Evolutionary conservation across 805 yeast species (phyloP), one percentile per base, ranked within the genome.

Genomic region (Geotrichum ghanense): DNA sequence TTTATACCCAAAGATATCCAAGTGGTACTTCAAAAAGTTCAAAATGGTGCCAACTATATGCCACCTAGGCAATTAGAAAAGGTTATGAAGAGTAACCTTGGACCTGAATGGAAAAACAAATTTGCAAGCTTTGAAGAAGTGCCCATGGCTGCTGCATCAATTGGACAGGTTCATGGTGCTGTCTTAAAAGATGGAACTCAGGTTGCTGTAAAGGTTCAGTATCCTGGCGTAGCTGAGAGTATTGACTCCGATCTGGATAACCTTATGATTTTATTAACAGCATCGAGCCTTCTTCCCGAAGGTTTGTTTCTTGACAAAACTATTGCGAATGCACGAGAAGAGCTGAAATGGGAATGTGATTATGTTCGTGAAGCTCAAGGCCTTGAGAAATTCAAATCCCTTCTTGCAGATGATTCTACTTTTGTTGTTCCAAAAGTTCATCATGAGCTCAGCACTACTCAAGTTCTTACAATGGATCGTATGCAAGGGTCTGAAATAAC

Each of bases 311-410:
- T 94, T 41, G 97, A 92, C 54, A 84, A 82, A 55, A 86, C 97
- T 20, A 79, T 92, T 48, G 95, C 83, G 20, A 90, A 88, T 64
- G 97, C 98, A 1, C 74, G 98, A 54, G 77, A 76, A 16, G 98
- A 92, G 63, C 71, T 92, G 54, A 88, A 87, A 56, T 90, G 97
- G 97, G 98, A 92, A 66, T 90, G 97, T 66, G 97, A 92, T 65
- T 92, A 92, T 60, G 65, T 80, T 22, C 77, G 97, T 53, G 98
- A 92, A 63, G 95, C 96, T 1, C 74, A 74, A 49, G 81, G 81
- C 56, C 67, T 89, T 53, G 77, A 76, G 40, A 72, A 80, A 52
- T 90, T 86, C 66, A 66, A 76, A 23, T 77, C 77, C 46, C 67
- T 86, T 52, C 58, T 84, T 40, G 67, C 69, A 43, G 76, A 75